Conservation (phyloP, 148 eudicot genomes). For the Hydrangea macrophylla region DNA sequence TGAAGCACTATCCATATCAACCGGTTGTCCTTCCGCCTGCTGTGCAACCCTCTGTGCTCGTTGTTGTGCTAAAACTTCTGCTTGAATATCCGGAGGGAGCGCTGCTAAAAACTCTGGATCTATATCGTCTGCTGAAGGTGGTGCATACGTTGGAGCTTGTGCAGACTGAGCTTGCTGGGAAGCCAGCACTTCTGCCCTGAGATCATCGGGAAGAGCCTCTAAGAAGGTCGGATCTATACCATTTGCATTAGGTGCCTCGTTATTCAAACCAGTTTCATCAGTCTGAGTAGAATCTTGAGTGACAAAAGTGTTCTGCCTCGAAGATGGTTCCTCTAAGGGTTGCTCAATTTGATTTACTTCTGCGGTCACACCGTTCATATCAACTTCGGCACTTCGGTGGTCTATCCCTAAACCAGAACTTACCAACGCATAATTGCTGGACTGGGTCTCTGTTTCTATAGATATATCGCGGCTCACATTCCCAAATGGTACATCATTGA, state of each 20-base stretch:
- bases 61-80: slow-evolving; percentile 98
- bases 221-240: slow-evolving; percentile 96
- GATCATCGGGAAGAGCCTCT: slow-evolving; percentile 98
- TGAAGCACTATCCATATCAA: slow-evolving; percentile 98
- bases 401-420: slow-evolving; percentile 37
- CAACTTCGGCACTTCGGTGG: slow-evolving; percentile 44
- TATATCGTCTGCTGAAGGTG: slow-evolving; percentile 85
- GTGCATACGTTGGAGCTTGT: slow-evolving; percentile 65
- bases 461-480: slow-evolving; percentile 29
- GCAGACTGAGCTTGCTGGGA: slow-evolving; percentile 89
- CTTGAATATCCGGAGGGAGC: slow-evolving; percentile 93
- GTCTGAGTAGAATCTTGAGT: slow-evolving; percentile 48
- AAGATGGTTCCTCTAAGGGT: slow-evolving; percentile 39
- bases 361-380: slow-evolving; percentile 42
- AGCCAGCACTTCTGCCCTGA: slow-evolving; percentile 94
- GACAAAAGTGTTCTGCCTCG: slow-evolving; percentile 32
- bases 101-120: slow-evolving; percentile 99
- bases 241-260: slow-evolving; percentile 54
- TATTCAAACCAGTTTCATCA: slow-evolving; percentile 46
- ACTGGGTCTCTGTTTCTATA: slow-evolving; percentile 28
- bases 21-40: slow-evolving; percentile 98
- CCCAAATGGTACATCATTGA: slow-evolving; percentile 32
- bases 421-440: slow-evolving; percentile 27
- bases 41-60: slow-evolving; percentile 82
- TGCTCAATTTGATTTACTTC: slow-evolving; percentile 44